Percentiles rank a stretch among this genome's conserved stretches.
Evolutionary conservation across 352 stramenopile genomes (phyloP).

Genomic region (Phytopythium cucurbitacearum): DNA sequence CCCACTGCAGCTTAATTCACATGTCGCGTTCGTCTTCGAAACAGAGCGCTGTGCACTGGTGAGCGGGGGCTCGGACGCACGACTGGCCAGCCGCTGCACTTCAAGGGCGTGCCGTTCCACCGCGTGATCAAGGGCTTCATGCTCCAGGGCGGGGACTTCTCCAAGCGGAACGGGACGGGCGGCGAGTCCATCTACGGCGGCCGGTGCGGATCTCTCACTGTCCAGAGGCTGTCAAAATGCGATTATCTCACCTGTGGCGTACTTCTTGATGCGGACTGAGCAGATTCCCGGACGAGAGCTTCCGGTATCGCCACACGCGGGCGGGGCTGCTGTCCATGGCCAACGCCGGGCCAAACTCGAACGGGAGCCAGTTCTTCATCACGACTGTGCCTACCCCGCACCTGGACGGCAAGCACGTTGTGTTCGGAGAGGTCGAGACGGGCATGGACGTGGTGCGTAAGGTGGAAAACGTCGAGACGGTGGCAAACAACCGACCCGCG

Average conservation of each 20-base stretch:
- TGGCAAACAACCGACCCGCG: constrained; percentile 70
- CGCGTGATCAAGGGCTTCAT: constrained; percentile 87
- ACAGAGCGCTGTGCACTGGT: constrained; percentile 36
- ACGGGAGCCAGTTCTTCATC: constrained; percentile 86
- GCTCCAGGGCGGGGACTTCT: constrained; percentile 79
- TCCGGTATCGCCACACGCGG: constrained; percentile 90
- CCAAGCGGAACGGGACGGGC: constrained; percentile 74
- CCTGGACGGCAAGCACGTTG: constrained; percentile 98
- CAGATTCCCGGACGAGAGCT: constrained; percentile 94
- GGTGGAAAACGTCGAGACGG: constrained; percentile 91
- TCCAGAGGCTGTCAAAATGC: neutral
- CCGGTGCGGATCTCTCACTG: constrained; percentile 8
- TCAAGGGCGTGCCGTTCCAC: constrained; percentile 73
- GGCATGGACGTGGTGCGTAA: constrained; percentile 71
- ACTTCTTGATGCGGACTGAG: neutral
- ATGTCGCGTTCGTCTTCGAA: neutral
- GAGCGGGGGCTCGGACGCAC: constrained; percentile 60
- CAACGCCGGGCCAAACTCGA: constrained; percentile 83
- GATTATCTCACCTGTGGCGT: neutral
- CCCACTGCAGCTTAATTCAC: neutral
- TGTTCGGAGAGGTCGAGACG: constrained; percentile 95
- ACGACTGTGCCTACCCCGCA: constrained; percentile 89
- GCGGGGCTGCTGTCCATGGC: constrained; percentile 94
- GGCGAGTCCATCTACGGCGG: constrained; percentile 84
- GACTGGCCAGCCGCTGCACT: constrained; percentile 57